Evolutionary conservation across 805 yeast species (phyloP), one percentile per base, ranked within the genome.

Genomic region (Saccharomycopsis olivae): DNA sequence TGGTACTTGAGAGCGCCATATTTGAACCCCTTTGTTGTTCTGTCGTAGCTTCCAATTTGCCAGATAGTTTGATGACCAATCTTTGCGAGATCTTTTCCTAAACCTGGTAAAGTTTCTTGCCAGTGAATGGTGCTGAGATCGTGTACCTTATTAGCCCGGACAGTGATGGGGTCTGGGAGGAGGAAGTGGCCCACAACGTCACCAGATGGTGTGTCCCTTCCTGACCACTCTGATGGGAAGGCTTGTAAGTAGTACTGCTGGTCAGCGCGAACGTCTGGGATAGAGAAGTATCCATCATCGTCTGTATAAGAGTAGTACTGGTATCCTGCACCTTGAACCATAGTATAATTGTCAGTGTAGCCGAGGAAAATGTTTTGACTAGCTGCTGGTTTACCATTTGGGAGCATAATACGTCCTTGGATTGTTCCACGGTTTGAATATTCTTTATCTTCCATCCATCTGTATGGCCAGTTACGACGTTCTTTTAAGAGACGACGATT

Each of bases 291-390:
- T 14, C 32, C 32, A 8, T 29, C 17, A 8, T 29, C 32, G n/a
- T 29, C 32, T 8, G 32, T 29, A 14, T 29, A 29, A 15, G n/a
- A 5, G n/a, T n/a, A 29, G n/a, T 29, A 29, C 32, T 29, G 32
- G n/a, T 29, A 29, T 15, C n/a, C 32, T n/a, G 32, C 32, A 8
- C 32, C 32, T 29, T 29, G 32, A 15, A 29, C 32, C 32, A 29
- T 29, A 14, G 32, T 29, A 14, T 29, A 29, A 15, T 29, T 29
- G 32, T 29, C n/a, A 15, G 8, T 29, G n/a, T 15, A 15, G n/a
- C 32, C 32, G n/a, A 29, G 32, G n/a, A n/a, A 29, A 8, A 29
- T 6, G n/a, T 29, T 29, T 6, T 8, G 8, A 15, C n/a, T 29
- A 8, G n/a, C n/a, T 8, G 32, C 32, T 8, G 32, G 32, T 8